phyloP scores from a whole-genome alignment of 345 rosid genomes.

The Populus euphratica region DNA sequence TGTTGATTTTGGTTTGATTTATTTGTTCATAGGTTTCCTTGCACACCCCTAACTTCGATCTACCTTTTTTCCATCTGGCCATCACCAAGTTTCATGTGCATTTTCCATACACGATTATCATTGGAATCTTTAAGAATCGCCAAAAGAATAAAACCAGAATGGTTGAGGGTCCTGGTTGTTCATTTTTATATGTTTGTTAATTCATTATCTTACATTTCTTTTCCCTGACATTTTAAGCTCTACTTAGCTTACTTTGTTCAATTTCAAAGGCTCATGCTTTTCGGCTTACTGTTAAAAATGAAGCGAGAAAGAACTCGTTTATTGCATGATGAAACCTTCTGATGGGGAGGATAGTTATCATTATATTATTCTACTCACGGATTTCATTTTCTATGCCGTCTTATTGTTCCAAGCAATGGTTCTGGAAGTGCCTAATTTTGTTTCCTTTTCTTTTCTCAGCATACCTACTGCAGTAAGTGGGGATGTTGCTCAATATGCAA shows the following conservation, averaged over 20 bases:
- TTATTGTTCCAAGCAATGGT: neutral
- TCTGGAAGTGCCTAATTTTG: neutral
- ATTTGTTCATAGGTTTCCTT: no score
- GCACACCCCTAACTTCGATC: neutral
- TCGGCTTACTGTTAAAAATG: neutral
- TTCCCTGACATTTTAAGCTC: neutral
- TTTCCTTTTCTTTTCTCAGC: constrained; percentile 31
- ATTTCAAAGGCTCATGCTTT: neutral
- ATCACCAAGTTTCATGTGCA: no score
- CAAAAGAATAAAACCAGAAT: neutral
- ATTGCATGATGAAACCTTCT: neutral
- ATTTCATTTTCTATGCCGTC: neutral
- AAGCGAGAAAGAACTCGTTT: neutral
- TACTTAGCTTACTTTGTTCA: neutral
- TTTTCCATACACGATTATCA: neutral
- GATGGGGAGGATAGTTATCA: neutral
- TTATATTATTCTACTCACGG: neutral
- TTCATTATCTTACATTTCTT: neutral
- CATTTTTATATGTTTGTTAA: neutral
- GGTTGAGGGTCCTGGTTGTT: neutral
- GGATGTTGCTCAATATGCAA: constrained; percentile 42
- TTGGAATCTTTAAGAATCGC: neutral
- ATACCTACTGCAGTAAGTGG: constrained; percentile 49
- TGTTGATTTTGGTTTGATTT: no score
- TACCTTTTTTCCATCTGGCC: neutral